These are phyloP conservation scores for Ogataea hybrid DNA, from an alignment of 1,139 yeast species.

Conservation along the genomic window DNA sequence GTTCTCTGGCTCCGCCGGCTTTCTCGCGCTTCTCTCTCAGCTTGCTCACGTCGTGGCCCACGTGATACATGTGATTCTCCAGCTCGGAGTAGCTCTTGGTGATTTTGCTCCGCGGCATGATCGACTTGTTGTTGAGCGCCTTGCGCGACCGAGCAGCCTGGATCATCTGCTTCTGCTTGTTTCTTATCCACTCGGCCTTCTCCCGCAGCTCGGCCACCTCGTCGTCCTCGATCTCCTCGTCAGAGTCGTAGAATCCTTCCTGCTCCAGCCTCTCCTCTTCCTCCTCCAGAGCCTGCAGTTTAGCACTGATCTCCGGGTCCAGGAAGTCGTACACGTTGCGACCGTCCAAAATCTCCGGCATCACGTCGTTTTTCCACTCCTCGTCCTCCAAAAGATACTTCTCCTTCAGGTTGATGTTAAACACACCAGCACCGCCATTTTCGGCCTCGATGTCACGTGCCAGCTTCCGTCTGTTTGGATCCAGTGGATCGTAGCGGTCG, in stretches of 20 bases:
- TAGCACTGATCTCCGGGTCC: constrained; percentile 92
- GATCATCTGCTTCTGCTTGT: constrained; percentile 91
- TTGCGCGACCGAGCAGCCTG: constrained; percentile 86
- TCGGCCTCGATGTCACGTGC: constrained; percentile 90
- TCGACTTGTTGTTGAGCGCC: constrained; percentile 81
- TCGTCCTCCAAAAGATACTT: constrained; percentile 90
- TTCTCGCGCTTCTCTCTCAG: constrained; percentile 40
- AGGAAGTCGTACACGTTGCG: constrained; percentile 95
- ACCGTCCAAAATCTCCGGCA: constrained; percentile 97
- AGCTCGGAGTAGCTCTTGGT: constrained; percentile 74
- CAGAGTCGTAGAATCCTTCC: constrained; percentile 96
- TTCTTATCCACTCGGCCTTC: constrained; percentile 94
- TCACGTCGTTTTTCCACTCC: constrained; percentile 94
- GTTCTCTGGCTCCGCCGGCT: constrained; percentile 36
- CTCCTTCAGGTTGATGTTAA: constrained; percentile 88
- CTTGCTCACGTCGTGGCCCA: constrained; percentile 82
- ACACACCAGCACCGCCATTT: constrained; percentile 99
- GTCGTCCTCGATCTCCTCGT: constrained; percentile 65
- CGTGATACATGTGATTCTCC: constrained; percentile 84
- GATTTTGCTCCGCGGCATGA: constrained; percentile 89
- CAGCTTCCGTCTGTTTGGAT: constrained; percentile 78
- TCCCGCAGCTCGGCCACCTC: constrained; percentile 70
- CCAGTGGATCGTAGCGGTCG: constrained; percentile 71
- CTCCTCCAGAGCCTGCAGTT: constrained; percentile 91
- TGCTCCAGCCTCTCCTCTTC: constrained; percentile 92